Evolutionary conservation across 441 rosid genomes (phyloP).

Genomic region (Corymbia calophylla): DNA sequence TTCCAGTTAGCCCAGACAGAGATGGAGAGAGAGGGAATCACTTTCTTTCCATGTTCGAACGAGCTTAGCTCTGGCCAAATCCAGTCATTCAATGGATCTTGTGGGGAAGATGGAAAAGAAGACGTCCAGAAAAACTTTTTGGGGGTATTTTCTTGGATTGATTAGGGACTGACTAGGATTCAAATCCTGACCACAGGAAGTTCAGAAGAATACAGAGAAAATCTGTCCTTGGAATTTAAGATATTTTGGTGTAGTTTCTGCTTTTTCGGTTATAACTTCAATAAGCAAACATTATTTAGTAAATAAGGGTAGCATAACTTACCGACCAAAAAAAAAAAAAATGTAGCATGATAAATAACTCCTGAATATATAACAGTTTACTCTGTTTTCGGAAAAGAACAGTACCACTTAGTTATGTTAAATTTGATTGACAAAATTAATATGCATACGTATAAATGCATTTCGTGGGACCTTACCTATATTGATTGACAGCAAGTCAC

Average conservation of each 20-base stretch:
- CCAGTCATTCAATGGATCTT: background rate
- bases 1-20: background rate
- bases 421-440: background rate
- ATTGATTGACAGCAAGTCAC: background rate
- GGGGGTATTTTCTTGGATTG: background rate
- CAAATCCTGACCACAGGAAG: background rate
- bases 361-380: background rate
- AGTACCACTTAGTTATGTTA: background rate
- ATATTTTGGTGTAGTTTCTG: background rate
- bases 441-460: background rate
- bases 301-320: background rate
- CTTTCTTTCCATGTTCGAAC: background rate
- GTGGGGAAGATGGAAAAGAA: background rate
- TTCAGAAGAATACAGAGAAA: background rate
- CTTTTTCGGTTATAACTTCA: background rate
- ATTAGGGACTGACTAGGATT: background rate
- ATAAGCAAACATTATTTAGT: background rate
- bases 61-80: background rate
- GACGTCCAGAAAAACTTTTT: background rate
- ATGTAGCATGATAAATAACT: background rate
- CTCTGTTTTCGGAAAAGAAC: background rate
- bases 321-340: background rate
- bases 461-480: no score
- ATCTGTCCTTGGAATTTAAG: background rate
- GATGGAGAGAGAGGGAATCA: background rate